phyloP scores from a whole-genome alignment of 2,329 filamentous ascomycete genomes.

The Talaromyces sp. region DNA sequence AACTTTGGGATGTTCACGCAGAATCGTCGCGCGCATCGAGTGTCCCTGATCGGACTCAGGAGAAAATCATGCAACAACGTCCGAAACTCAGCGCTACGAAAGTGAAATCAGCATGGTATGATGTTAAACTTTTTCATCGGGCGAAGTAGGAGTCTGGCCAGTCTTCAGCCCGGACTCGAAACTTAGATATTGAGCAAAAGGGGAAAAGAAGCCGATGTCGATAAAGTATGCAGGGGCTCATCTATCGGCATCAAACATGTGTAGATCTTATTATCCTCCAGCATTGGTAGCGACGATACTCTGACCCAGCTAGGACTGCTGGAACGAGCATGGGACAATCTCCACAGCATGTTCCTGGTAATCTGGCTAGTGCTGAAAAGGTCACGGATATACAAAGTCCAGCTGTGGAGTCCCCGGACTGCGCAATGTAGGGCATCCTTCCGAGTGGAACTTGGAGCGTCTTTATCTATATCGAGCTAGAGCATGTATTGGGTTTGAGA shows the following conservation, averaged over 20 bases:
- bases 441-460: background rate
- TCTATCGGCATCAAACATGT: background rate
- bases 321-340: background rate
- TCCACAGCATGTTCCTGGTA: background rate
- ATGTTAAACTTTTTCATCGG: background rate
- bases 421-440: background rate
- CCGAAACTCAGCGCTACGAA: background rate
- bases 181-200: background rate
- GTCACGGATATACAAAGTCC: background rate
- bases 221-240: background rate
- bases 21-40: background rate
- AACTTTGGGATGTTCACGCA: background rate
- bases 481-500: background rate
- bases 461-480: background rate
- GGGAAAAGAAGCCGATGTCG: background rate
- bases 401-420: background rate
- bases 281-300: background rate
- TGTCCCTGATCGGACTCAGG: background rate
- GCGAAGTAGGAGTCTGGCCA: background rate
- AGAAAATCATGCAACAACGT: background rate
- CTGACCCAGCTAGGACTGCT: background rate
- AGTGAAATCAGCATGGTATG: background rate
- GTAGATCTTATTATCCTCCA: too few species aligned
- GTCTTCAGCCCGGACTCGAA: background rate
- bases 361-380: background rate